Evolutionary conservation across 768 basidiomycete species (phyloP), one percentile per base, ranked within the genome.

Genomic region (Rhodotorula taiwanensis): DNA sequence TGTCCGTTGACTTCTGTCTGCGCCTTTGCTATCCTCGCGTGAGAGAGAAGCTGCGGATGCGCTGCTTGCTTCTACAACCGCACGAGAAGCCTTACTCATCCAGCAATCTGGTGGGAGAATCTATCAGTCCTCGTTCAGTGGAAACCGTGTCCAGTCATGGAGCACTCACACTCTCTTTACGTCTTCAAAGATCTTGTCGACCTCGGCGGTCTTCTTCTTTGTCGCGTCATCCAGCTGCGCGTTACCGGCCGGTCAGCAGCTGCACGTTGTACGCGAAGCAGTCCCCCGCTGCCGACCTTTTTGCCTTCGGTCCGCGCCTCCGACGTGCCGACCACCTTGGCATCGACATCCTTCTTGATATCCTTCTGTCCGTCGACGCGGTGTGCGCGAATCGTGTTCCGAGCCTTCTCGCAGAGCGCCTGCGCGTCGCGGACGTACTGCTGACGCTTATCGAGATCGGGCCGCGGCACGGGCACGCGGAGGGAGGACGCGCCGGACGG

Each of bases 141-240:
- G n/a, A n/a, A n/a, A n/a, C n/a, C n/a, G n/a, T n/a, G n/a, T n/a
- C 41, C 6, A 31, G 20, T 20, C n/a, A n/a, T 11, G n/a, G 36
- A 15, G 1, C 6, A 58, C 67, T 13, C 43, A 69, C 67, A 69
- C 63, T 49, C 58, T 57, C 60, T 69, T 69, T 0, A 56, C 63
- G 10, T 69, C 55, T n/a, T 69, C 67, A 18, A 69, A 64, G 45
- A 69, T 69, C 30, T 57, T 53, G 51, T 69, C 67, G 11, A 69
- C 67, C 52, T 69, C 67, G 18, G 60, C 67, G n/a, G 62, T 69
- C 36, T 58, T 57, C 62, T 69, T 69, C 60, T 69, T 69, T 1
- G 67, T 69, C 49, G 56, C 56, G 8, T 64, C 56, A 27, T 69
- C 67, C 25, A 69, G 67, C 67, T 69, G 57, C n/a, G 11, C 7